Evolutionary conservation across 805 yeast species (phyloP).

Genomic region (Aciculoconidium aculeatum): DNA sequence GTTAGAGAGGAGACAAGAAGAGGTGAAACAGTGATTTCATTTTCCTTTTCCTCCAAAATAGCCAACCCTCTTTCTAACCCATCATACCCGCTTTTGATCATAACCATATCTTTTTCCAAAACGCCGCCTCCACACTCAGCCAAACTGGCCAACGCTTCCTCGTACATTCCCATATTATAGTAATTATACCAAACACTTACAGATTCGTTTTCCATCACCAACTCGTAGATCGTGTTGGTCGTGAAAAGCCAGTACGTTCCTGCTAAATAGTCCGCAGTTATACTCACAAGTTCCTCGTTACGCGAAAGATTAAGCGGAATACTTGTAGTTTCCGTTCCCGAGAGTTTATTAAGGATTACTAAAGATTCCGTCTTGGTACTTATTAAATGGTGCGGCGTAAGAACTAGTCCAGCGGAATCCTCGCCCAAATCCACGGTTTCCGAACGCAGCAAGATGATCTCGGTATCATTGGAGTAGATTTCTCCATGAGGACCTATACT

Average conservation of each 20-base stretch:
- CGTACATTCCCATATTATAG: conserved; percentile 41
- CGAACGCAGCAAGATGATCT: conserved; percentile 16
- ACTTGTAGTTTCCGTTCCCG: conserved; percentile 9
- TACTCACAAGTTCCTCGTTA: conserved; percentile 16
- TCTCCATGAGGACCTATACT: conserved; percentile 12
- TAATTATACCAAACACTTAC: conserved; percentile 63
- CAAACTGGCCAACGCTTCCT: conserved; percentile 9
- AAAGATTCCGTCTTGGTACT: conserved; percentile 14
- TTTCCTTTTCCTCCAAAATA: too few relatives aligned
- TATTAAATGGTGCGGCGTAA: conserved; percentile 28
- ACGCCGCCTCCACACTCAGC: conserved; percentile 5
- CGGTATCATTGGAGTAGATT: conserved; percentile 26
- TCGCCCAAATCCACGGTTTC: conserved; percentile 9
- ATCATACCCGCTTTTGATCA: conserved; percentile 50
- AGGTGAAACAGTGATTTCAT: too few relatives aligned
- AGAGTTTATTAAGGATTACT: conserved; percentile 24
- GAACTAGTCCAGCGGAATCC: conserved; percentile 12
- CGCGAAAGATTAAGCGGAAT: conserved; percentile 1
- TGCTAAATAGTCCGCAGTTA: conserved; percentile 22
- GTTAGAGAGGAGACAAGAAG: too few relatives aligned
- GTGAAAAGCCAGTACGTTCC: conserved; percentile 78
- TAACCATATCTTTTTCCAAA: conserved; percentile 38
- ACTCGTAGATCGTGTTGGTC: conserved; percentile 55
- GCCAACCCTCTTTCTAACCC: conserved; percentile 26
- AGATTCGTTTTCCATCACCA: conserved; percentile 63